Evolutionary conservation across 1,284 basidiomycete genomes (phyloP).

Genomic region (Inonotus hispidus): DNA sequence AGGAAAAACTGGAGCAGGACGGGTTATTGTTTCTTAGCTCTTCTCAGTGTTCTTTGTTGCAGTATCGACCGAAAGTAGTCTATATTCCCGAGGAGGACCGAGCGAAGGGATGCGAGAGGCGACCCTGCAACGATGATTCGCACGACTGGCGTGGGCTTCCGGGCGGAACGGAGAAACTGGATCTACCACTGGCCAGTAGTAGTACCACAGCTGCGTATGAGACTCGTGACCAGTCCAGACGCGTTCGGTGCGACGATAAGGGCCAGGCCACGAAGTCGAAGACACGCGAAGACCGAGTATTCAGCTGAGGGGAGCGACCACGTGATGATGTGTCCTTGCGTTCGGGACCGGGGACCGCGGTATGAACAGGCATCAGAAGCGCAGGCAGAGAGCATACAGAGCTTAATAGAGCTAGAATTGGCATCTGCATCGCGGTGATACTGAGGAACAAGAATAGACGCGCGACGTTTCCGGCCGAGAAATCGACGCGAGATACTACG

Average conservation of each 20-base stretch:
- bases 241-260: not conserved
- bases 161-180: too few species aligned
- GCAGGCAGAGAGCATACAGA: too few species aligned
- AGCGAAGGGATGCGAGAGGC: not conserved
- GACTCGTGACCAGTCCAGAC: not conserved
- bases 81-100: not conserved
- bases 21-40: too few species aligned
- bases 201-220: not conserved
- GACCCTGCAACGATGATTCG: not conserved
- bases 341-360: not conserved
- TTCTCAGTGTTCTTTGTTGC: too few species aligned
- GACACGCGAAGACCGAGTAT: not conserved
- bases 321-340: not conserved
- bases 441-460: not conserved
- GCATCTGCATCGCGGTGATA: not conserved
- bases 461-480: not conserved
- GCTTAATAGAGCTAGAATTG: not conserved
- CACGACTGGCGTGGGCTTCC: not conserved
- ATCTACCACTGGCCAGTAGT: not conserved
- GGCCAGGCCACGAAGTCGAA: not conserved
- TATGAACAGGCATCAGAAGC: not conserved
- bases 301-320: not conserved
- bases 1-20: too few species aligned
- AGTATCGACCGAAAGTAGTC: too few species aligned
- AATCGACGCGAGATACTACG: not conserved